phyloP scores from a whole-genome alignment of 2,329 filamentous ascomycete genomes.

The Aureobasidium sp. region DNA sequence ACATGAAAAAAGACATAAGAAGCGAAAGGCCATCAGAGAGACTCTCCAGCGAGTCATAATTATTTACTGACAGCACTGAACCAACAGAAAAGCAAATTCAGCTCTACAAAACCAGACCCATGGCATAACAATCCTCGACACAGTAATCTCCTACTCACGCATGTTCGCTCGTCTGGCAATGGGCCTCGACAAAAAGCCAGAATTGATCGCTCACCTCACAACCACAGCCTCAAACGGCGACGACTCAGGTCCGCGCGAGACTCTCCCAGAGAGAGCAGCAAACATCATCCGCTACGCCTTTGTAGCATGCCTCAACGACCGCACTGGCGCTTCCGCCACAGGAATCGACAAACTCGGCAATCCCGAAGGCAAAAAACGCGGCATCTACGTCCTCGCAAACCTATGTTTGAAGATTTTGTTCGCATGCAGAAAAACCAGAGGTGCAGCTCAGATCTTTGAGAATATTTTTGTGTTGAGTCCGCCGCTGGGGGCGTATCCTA shows the following conservation, averaged over 20 bases:
- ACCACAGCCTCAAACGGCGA: constrained; percentile 31
- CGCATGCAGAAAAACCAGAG: constrained; percentile 74
- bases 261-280: constrained; percentile 78
- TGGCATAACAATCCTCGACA: constrained; percentile 74
- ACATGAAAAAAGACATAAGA: neutral
- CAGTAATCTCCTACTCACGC: constrained; percentile 73
- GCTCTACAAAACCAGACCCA: constrained; percentile 73
- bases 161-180: constrained; percentile 77
- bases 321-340: constrained; percentile 53
- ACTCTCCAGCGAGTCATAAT: neutral
- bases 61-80: neutral
- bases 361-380: constrained; percentile 73
- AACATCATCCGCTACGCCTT: constrained; percentile 88
- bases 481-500: constrained; percentile 72
- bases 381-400: constrained; percentile 89
- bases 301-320: constrained; percentile 79
- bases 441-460: constrained; percentile 80
- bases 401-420: constrained; percentile 83
- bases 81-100: constrained; percentile 65
- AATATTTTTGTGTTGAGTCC: constrained; percentile 81
- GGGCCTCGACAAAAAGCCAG: constrained; percentile 71
- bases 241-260: constrained; percentile 62
- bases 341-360: constrained; percentile 47
- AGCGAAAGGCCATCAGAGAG: neutral
- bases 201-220: constrained; percentile 62